These are phyloP conservation scores for Fusarium sp. DNA, from an alignment of 2,329 filamentous ascomycete genomes.

Conservation along the genomic window DNA sequence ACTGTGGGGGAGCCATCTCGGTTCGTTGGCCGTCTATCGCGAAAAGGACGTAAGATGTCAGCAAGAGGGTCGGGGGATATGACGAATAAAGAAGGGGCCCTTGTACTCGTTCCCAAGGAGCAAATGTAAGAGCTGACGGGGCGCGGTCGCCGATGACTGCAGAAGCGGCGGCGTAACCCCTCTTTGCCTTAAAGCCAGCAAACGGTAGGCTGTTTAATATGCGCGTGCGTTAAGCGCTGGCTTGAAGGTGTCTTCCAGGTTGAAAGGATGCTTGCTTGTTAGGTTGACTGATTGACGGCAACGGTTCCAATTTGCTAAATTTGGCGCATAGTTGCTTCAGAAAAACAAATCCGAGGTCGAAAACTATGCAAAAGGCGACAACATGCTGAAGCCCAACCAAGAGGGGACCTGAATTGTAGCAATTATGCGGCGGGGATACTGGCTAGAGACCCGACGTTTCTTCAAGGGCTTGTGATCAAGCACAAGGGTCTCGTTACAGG, in stretches of 20 bases:
- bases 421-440: conserved; percentile 30
- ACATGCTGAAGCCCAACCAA: conserved; percentile 28
- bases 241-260: conserved; percentile 10
- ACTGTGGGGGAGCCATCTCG: conserved; percentile 48
- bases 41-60: conserved; percentile 49
- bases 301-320: conserved; percentile 22
- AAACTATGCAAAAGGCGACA: conserved; percentile 13
- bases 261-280: conserved; percentile 25
- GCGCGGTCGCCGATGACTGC: conserved; percentile 43
- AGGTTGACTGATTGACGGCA: conserved; percentile 30
- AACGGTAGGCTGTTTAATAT: conserved; percentile 39
- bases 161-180: conserved; percentile 47
- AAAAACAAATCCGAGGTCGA: conserved; percentile 14
- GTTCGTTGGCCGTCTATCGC: conserved; percentile 47
- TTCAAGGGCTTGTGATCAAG: conserved; percentile 37
- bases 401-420: conserved; percentile 31
- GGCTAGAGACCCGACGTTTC: conserved; percentile 26
- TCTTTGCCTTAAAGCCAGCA: conserved; percentile 39
- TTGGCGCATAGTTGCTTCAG: conserved; percentile 20
- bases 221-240: conserved; percentile 36
- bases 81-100: conserved; percentile 46
- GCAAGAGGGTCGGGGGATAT: conserved; percentile 47
- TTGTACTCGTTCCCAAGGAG: conserved; percentile 42
- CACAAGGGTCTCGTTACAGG: conserved; percentile 30
- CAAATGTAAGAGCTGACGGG: conserved; percentile 45